Evolutionary conservation across 2,329 filamentous ascomycete species (phyloP).

Genomic region (Pseudopithomyces maydicus): DNA sequence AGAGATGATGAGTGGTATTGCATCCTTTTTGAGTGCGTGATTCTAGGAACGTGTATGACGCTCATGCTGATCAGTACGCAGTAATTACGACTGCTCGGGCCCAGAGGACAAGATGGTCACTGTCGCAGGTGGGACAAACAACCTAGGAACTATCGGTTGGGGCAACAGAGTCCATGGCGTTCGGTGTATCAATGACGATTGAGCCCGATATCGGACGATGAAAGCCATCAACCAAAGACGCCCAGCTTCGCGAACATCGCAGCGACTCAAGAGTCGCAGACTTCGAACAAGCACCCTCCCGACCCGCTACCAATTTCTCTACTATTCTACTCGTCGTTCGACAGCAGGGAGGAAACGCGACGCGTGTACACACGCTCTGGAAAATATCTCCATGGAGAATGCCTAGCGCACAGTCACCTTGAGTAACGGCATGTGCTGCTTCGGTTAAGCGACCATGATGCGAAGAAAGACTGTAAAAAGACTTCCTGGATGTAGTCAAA

Average conservation of each 20-base stretch:
- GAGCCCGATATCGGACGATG: neutral
- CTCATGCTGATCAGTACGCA: conserved; percentile 17
- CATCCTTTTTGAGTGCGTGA: conserved; percentile 39
- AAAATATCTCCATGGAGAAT: neutral
- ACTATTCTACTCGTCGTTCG: neutral
- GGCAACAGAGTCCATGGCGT: conserved; percentile 33
- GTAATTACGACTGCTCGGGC: conserved; percentile 38
- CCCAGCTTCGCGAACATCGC: neutral
- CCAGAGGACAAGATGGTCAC: conserved; percentile 23
- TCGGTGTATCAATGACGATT: conserved; percentile 28
- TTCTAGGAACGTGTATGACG: neutral
- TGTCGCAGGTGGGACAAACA: conserved; percentile 38
- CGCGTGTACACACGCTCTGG: neutral
- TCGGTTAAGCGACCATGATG: no score
- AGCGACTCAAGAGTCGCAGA: neutral
- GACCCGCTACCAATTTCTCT: neutral
- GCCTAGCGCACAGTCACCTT: no score
- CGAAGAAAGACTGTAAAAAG: no score
- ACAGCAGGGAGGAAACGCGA: neutral
- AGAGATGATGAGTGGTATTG: conserved; percentile 41
- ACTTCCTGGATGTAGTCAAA: no score
- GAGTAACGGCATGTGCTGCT: no score
- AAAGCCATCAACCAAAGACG: neutral
- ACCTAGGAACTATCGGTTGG: conserved; percentile 36
- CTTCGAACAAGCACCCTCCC: neutral